A percentile compares a stretch with the other conserved stretches of the same genome.
Conservation (phyloP, 1,139 yeast genomes). For the Suhomyces bolitotheri region DNA sequence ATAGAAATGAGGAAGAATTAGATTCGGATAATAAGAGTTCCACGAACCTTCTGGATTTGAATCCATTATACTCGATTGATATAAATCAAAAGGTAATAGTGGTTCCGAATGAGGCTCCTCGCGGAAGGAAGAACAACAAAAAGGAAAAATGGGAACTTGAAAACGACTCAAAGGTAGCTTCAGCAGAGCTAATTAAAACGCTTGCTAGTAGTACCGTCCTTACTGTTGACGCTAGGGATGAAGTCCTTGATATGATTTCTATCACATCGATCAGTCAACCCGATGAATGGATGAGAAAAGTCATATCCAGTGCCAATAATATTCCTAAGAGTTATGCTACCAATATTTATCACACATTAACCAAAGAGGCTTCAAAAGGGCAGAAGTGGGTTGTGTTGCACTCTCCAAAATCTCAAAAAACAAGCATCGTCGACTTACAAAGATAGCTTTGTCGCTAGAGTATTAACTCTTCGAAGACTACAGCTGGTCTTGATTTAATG, state of each 20-base stretch:
- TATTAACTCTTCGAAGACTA: too few species aligned
- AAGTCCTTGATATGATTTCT: slow-evolving; percentile 77
- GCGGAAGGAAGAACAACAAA: slow-evolving; percentile 70
- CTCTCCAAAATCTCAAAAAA: slow-evolving; percentile 71
- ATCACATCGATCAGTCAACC: slow-evolving; percentile 72
- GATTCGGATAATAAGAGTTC: slow-evolving; percentile 7
- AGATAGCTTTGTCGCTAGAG: slow-evolving; percentile 45
- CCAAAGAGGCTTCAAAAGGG: slow-evolving; percentile 73
- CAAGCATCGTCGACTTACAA: slow-evolving; percentile 66
- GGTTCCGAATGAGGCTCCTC: slow-evolving; percentile 71
- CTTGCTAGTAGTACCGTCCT: slow-evolving; percentile 69
- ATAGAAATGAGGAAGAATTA: slow-evolving; percentile 21
- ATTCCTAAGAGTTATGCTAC: slow-evolving; percentile 78
- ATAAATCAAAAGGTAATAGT: slow-evolving; percentile 59
- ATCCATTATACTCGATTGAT: slow-evolving; percentile 38
- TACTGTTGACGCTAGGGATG: slow-evolving; percentile 78
- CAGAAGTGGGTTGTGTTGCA: slow-evolving; percentile 71
- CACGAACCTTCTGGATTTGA: slow-evolving; percentile 17
- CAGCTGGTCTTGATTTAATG: too few species aligned
- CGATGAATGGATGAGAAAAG: slow-evolving; percentile 88
- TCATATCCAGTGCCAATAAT: slow-evolving; percentile 57
- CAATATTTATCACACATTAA: slow-evolving; percentile 67
- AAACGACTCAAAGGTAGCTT: slow-evolving; percentile 66
- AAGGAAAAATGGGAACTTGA: slow-evolving; percentile 81
- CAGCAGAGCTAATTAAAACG: slow-evolving; percentile 53